Evolutionary conservation across 106 monocot genomes (phyloP), one percentile per base, ranked within the genome.

Genomic region (Gastrodia elata): DNA sequence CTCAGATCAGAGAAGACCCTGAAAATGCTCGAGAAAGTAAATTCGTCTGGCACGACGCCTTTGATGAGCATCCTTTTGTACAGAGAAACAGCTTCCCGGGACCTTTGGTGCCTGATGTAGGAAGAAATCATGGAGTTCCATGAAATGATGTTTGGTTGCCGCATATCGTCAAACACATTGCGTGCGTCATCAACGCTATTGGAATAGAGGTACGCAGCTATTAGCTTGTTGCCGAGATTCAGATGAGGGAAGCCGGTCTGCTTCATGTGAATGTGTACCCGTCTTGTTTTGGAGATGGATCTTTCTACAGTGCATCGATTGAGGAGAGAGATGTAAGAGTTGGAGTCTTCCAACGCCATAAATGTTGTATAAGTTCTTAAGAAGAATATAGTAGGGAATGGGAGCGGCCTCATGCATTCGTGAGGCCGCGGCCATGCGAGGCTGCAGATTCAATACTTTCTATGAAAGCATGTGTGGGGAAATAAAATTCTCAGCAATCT

Each of bases 81-180:
- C 65, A 92, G 48, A 9, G 10, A 10, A 1, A 88, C 44, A 39
- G 88, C 88, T 16, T 92, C 85, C 6, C 33, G 6, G 49, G 32
- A 71, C 40, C 81, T 82, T 59, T 75, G 38, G 6, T 43, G 46
- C 27, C 77, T 79, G 25, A 80, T 39, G 58, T 82, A 88, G 10
- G 84, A 83, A 18, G 91, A 82, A 16, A 92, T 73, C 80, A 92
- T 73, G 55, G 84, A 71, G 77, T 88, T 92, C 86, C 88, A 88
- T 2, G 80, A 76, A 14, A 92, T 86, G 16, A 88, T 78, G 46
- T 92, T 88, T 13, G 82, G 81, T 22, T 73, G 70, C 39, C 80
- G 82, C 91, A 92, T 92, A 68, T 83, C 87, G 58, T 88, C 91
- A 39, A 92, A 88, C 82, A 92, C 57, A 48, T 72, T 14, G 9